These are phyloP conservation scores for Martiniozyma asiatica DNA, from an alignment of 1,139 yeast species.

Conservation along the genomic window DNA sequence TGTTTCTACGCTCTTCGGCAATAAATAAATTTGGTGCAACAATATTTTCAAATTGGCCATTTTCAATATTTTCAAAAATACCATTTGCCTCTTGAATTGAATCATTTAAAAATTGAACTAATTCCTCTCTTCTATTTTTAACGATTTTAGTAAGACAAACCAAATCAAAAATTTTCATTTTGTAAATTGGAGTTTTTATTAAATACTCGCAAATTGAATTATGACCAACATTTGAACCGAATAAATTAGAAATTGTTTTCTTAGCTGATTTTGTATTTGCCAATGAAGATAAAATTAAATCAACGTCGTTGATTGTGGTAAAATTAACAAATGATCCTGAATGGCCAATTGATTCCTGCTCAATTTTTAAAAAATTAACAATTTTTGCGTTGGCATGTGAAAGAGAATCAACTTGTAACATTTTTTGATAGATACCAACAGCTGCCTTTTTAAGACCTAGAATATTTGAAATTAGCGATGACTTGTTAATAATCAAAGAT, in stretches of 20 bases:
- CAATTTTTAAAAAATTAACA: no score
- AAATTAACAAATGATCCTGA: no score
- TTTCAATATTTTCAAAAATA: slow-evolving; percentile 1
- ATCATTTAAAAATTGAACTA: slow-evolving; percentile 7
- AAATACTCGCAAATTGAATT: slow-evolving; percentile 10
- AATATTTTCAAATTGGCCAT: slow-evolving; percentile 2
- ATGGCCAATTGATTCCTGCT: no score
- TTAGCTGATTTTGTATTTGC: slow-evolving; percentile 7
- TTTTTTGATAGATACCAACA: no score
- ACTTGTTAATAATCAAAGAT: slow-evolving; percentile 5
- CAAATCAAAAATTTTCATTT: slow-evolving; percentile 9
- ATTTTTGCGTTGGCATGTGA: no score
- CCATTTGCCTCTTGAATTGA: slow-evolving; percentile 8
- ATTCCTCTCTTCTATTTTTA: slow-evolving; percentile 5
- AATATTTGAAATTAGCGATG: slow-evolving; percentile 4
- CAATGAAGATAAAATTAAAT: slow-evolving; percentile 6
- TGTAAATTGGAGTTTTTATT: slow-evolving; percentile 7
- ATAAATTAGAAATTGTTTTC: slow-evolving; percentile 6
- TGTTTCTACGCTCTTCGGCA: background rate
- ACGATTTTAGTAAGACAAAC: slow-evolving; percentile 7
- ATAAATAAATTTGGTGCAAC: background rate
- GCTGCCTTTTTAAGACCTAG: background rate
- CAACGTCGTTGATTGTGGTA: slow-evolving; percentile 1
- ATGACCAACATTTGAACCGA: slow-evolving; percentile 6
- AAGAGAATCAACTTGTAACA: no score